Evolutionary conservation across 2,329 filamentous ascomycete genomes (phyloP).

Genomic region (Pestalotiopsis sp.): DNA sequence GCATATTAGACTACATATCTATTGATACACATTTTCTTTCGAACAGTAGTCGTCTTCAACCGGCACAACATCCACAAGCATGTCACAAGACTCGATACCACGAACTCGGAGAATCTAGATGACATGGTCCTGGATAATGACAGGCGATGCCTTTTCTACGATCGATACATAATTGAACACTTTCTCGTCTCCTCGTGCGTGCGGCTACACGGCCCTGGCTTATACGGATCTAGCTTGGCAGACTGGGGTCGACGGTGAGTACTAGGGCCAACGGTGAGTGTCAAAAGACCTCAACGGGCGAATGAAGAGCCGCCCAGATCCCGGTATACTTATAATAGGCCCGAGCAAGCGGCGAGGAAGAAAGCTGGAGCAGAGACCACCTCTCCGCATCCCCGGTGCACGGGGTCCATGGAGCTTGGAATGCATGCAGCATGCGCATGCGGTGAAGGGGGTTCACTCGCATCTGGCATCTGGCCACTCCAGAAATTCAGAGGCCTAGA

Average conservation of each 20-base stretch:
- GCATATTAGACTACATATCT: too few relatives aligned
- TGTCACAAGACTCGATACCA: too few relatives aligned
- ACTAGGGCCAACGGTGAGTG: not conserved
- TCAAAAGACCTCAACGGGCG: not conserved
- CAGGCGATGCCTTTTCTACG: not conserved
- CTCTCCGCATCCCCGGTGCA: not conserved
- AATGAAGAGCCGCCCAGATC: not conserved
- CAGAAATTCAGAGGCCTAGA: not conserved
- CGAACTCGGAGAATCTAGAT: too few relatives aligned
- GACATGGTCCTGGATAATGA: too few relatives aligned
- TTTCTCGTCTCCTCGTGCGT: not conserved
- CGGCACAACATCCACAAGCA: too few relatives aligned
- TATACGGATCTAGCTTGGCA: not conserved
- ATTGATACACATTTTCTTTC: too few relatives aligned
- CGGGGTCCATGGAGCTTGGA: not conserved
- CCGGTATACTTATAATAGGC: not conserved
- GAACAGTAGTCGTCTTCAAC: too few relatives aligned
- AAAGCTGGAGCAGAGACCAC: not conserved
- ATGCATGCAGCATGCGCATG: not conserved
- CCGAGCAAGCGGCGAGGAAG: not conserved
- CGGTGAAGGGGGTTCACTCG: not conserved
- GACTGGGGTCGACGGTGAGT: not conserved
- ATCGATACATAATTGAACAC: not conserved
- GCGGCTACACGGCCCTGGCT: not conserved
- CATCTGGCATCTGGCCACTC: not conserved